A percentile compares a stretch with the other conserved stretches of the same genome.
phyloP scores from a whole-genome alignment of 352 stramenopile species.

The Phytophthora pistaciae region DNA sequence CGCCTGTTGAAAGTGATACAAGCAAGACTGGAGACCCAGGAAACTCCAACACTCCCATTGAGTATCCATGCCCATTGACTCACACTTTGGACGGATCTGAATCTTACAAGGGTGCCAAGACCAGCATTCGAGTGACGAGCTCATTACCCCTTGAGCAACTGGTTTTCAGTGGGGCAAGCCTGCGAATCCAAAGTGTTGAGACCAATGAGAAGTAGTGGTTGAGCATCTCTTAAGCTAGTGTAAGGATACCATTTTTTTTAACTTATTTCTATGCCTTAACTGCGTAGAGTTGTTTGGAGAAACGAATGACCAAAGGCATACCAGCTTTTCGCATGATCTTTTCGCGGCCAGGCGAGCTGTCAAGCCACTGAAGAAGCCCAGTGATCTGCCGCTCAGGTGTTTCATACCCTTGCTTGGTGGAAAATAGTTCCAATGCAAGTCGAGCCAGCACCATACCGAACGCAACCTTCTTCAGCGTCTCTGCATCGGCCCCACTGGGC shows the following conservation, averaged over 20 bases:
- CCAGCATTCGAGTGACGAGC: slow-evolving; percentile 35
- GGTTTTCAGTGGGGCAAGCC: slow-evolving; percentile 42
- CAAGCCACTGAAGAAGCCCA: slow-evolving; percentile 78
- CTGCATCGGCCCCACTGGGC: slow-evolving; percentile 55
- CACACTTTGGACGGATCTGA: not conserved
- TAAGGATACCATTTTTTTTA: not conserved
- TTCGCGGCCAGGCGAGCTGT: slow-evolving; percentile 74
- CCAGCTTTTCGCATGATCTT: slow-evolving; percentile 76
- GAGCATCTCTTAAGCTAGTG: not conserved
- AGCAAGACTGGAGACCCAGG: slow-evolving; percentile 1
- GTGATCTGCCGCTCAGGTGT: slow-evolving; percentile 78
- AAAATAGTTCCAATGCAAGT: slow-evolving; percentile 79
- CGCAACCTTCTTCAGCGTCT: slow-evolving; percentile 78
- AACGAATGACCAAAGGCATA: slow-evolving; percentile 77
- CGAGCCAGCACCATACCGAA: slow-evolving; percentile 74
- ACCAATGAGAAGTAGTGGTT: not conserved
- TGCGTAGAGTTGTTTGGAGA: slow-evolving; percentile 76
- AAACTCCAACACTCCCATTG: not conserved
- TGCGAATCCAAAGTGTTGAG: slow-evolving; percentile 21
- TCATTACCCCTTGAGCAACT: slow-evolving; percentile 37
- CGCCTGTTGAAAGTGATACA: not conserved
- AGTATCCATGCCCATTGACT: slow-evolving; percentile 45
- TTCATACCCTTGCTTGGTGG: slow-evolving; percentile 69
- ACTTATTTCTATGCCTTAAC: slow-evolving; percentile 23
- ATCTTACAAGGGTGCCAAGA: slow-evolving; percentile 3